These are phyloP conservation scores for Malassezia cuniculi DNA, from an alignment of 1,284 basidiomycete species.

Conservation along the genomic window DNA sequence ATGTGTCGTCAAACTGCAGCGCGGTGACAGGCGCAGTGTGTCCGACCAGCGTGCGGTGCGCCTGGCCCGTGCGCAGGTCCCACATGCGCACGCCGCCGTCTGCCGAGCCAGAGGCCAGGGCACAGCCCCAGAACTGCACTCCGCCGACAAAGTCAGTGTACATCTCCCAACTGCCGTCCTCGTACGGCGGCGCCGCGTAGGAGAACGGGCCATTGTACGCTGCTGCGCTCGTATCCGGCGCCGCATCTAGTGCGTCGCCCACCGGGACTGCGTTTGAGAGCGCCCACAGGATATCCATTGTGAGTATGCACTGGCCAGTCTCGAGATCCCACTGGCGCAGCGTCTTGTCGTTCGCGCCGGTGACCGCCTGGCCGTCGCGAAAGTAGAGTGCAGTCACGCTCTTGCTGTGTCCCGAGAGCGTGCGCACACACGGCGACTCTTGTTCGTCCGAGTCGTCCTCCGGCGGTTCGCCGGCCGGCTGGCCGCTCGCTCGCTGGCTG, in stretches of 20 bases:
- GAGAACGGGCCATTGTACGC: conserved; percentile 49
- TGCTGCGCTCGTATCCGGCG: not conserved
- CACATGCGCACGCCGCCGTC: conserved; percentile 97
- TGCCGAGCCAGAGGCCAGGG: conserved; percentile 85
- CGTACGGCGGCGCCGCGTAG: conserved; percentile 66
- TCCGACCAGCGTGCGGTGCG: conserved; percentile 80
- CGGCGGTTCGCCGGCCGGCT: conserved; percentile 33
- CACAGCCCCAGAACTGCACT: conserved; percentile 97
- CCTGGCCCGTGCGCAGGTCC: conserved; percentile 97
- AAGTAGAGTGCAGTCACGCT: conserved; percentile 86
- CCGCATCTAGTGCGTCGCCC: not conserved
- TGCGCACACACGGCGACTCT: conserved; percentile 55
- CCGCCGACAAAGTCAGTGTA: conserved; percentile 95
- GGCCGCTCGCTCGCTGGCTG: conserved; percentile 19
- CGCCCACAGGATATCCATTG: conserved; percentile 99
- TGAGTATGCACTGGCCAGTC: conserved; percentile 92
- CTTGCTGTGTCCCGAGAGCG: conserved; percentile 81
- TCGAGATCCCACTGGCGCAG: conserved; percentile 94
- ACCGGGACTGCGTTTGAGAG: conserved; percentile 65
- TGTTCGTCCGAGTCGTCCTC: conserved; percentile 47
- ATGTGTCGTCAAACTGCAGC: conserved; percentile 90
- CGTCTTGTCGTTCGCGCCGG: conserved; percentile 94
- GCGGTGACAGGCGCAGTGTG: conserved; percentile 89
- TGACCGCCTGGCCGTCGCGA: conserved; percentile 84
- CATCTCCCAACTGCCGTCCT: conserved; percentile 81